Evolutionary conservation across 2,329 filamentous ascomycete species (phyloP).

Genomic region (Aspergillus sp.): DNA sequence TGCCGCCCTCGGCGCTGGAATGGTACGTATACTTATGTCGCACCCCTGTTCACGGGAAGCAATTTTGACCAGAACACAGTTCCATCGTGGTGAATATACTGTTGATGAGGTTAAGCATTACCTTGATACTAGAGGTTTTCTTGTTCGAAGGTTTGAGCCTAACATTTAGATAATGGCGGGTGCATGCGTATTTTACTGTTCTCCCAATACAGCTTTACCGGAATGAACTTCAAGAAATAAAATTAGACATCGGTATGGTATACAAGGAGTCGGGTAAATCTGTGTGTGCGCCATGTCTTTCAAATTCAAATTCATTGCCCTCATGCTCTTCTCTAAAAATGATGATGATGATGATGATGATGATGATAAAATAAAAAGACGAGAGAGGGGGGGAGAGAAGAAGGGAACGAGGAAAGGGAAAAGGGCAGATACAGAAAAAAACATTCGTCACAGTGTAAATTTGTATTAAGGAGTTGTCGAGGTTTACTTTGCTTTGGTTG

Average conservation of each 20-base stretch:
- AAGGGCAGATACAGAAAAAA: too few species aligned
- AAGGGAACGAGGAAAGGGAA: too few species aligned
- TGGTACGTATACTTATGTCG: constrained; percentile 54
- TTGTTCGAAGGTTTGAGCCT: constrained; percentile 76
- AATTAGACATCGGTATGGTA: background rate
- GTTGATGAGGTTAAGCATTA: constrained; percentile 91
- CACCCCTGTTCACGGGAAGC: background rate
- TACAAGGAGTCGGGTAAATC: too few species aligned
- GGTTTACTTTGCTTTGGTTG: background rate
- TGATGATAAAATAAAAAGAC: too few species aligned
- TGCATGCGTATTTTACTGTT: background rate
- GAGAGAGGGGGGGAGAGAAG: too few species aligned
- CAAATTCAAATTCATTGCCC: too few species aligned
- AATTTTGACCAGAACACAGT: constrained; percentile 47
- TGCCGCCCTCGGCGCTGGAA: constrained; percentile 90
- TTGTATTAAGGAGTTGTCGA: too few species aligned
- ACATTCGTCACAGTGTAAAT: too few species aligned
- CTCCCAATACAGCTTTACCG: background rate
- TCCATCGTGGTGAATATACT: constrained; percentile 92
- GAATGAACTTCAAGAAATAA: background rate
- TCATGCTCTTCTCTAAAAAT: background rate
- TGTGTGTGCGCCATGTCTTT: too few species aligned
- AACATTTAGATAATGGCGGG: constrained; percentile 6
- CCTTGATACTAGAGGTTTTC: constrained; percentile 66
- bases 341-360: too few species aligned